Evolutionary conservation across 192 early-diverging fungal genomes (phyloP), one percentile per base, ranked within the genome.

Genomic region (Fimicolochytrium jonesii): DNA sequence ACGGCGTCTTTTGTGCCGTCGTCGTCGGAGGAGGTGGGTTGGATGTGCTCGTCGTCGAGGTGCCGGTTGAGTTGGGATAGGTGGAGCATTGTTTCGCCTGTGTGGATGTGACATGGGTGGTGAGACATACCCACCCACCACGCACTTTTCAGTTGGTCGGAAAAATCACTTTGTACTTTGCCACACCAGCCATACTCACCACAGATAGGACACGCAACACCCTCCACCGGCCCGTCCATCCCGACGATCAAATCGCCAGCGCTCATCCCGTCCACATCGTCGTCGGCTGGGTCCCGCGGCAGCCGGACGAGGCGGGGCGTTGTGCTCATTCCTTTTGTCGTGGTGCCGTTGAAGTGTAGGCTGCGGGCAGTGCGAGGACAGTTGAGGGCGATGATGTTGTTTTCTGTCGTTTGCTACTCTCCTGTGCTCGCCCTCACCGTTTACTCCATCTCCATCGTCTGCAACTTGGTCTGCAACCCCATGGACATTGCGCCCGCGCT

Each of bases 1-100:
- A 77, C 37, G 10, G 45, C 59, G 30, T 74, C 63, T n/a, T 68
- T 66, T 10, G 69, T 66, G n/a, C n/a, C n/a, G n/a, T n/a, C n/a
- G n/a, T n/a, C n/a, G 43, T 77, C 72, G 26, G 61, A 59, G 23
- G 62, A 49, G 10, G 68, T 69, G 6, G 39, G 32, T n/a, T n/a
- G n/a, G n/a, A n/a, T n/a, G 56, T 77, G 76, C 6, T 25, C 50
- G 23, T 70, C 66, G 53, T 77, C 76, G 13, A 77, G 45, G 43
- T 77, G 76, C 25, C 67, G 71, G 47, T 77, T 77, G 6, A 77
- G 72, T 47, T 73, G 68, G 22, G 59, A 46, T 5, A 77, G 65
- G 42, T 50, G 66, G 10, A 66, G 31, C 43, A 68, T 62, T 13
- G 36, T 58, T n/a, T 71, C 59, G 31, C 56, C 75, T 77, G 20